phyloP scores from a whole-genome alignment of 2,329 filamentous ascomycete species.

The Ramichloridium luteum region DNA sequence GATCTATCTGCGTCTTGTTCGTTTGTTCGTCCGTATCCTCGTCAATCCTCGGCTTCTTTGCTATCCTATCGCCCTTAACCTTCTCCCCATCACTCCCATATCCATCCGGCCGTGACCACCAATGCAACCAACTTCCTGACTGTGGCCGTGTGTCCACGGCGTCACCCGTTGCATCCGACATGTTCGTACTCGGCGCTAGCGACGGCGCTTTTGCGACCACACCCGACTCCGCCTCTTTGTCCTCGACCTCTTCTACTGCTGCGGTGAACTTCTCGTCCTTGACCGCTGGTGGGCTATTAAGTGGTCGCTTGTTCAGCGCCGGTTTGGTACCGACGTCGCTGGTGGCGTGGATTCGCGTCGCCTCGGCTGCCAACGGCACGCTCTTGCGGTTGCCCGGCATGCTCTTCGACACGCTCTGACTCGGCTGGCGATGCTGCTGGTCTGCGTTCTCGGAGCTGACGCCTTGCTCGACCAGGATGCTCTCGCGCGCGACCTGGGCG shows the following conservation, averaged over 20 bases:
- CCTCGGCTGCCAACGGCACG: conserved; percentile 31
- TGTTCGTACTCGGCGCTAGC: no score
- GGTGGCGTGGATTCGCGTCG: conserved; percentile 35
- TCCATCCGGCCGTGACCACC: conserved; percentile 40
- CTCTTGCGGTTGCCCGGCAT: conserved; percentile 35
- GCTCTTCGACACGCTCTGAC: conserved; percentile 26
- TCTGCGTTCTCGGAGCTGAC: conserved; percentile 28
- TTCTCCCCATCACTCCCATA: conserved; percentile 28
- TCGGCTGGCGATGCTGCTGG: conserved; percentile 15
- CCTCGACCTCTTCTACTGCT: conserved; percentile 13
- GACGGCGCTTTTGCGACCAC: no score
- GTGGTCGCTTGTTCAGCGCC: no score
- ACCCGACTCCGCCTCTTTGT: conserved; percentile 12
- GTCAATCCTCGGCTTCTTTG: conserved; percentile 16
- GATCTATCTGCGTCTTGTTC: conserved; percentile 25
- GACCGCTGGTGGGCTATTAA: conserved; percentile 8
- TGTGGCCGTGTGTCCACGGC: conserved; percentile 13
- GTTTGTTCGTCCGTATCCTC: conserved; percentile 25
- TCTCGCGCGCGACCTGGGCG: conserved; percentile 35
- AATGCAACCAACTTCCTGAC: conserved; percentile 32
- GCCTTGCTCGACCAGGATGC: conserved; percentile 32
- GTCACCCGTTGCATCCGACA: conserved; percentile 11
- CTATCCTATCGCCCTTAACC: conserved; percentile 18
- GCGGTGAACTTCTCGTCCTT: conserved; percentile 19
- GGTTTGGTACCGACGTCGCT: conserved; percentile 17